Base-by-base conservation (phyloP, 768 basidiomycete species). In the Ephemerocybe angulata region DNA sequence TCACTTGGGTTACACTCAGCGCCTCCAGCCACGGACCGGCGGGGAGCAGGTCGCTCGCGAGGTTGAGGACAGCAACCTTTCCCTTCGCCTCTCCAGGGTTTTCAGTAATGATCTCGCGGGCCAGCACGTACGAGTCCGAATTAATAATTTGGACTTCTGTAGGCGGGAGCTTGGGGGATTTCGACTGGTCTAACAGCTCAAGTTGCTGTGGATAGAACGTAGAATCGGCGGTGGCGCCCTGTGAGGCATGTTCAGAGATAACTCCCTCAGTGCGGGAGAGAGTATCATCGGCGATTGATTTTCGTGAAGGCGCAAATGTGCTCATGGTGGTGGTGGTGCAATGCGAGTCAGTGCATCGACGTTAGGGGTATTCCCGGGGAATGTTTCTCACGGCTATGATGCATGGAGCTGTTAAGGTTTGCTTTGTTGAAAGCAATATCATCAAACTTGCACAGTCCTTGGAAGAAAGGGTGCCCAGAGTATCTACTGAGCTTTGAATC, bases 51-150 rank as follows among this genome's bases (percentile, higher is more conserved):
- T 76, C 74, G 49, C 71, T 75, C 0, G 76, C 76, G 4, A 77
- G 63, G 50, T 74, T 77, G 17, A 75, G 65, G 4, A 77, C 73
- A 13, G 71, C 65, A 2, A 61, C 65, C 42, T 67, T 72, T 0
- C 66, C 64, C 10, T 46, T 52, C 11, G 67, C 64, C 28, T 25
- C 50, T 6, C 63, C 59, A 10, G 60, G 59, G n/a, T 64, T 49
- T 42, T 62, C 58, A n/a, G 59, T 49, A 17, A 76, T 58, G 31
- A 74, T 54, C 10, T 63, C 33, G 4, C 76, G 59, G 4, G 76
- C 74, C 12, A 62, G 61, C 0, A 68, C 65, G 60, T 75, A 76
- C 2, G 76, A 59, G 55, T 77, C 77, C 5, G 63, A 62, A 37
- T 75, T 74, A 50, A 71, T 50, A 12, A 77, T 56, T 21, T 41